Base-by-base conservation (phyloP, 371 early-diverging fungal species). In the Mortierella sp. region DNA sequence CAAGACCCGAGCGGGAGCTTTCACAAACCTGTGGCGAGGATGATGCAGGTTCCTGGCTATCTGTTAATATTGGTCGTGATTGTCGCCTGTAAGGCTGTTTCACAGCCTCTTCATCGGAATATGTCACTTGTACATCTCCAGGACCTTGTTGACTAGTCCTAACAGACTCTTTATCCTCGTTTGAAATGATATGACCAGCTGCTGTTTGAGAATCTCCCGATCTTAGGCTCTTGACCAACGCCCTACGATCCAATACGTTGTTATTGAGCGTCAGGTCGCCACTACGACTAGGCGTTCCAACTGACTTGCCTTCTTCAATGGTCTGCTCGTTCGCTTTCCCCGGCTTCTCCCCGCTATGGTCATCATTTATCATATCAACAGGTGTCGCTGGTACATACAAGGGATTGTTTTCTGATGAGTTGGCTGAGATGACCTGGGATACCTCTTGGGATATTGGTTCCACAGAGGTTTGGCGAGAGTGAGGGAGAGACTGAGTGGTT, bases 391-490 rank as follows among this genome's bases (percentile, higher is more conserved):
- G 63, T n/a, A 70, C 32, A 3, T 43, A 43, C 40, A 50, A 4
- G 50, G 16, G 6, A 50, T 41, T 33, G 16, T n/a, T 28, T 45
- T 68, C 68, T 6, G 59, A 48, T 1, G 47, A 24, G 22, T 28
- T 16, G 8, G 22, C 16, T 0, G 60, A 48, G 24, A 59, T 21
- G 16, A 60, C 52, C 40, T 68, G 69, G 4, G 69, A 69, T 9
- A 69, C 19, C 22, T 52, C 62, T 33, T 69, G 69, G n/a, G 69
- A 69, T 58, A 15, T 16, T 43, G 58, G 63, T 15, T 63, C 70
- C 8, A 50, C 38, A 2, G 70, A 70, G 33, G 32, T 50, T 41
- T 28, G 50, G 41, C 68, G 61, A 41, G 69, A 69, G 22, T 24
- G 40, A 36, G 38, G 28, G 8, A 57, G 21, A 7, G 68, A 58